Percentiles rank a stretch among this genome's conserved stretches.
phyloP scores from a whole-genome alignment of 441 rosid species.

The Croton laevigatus region DNA sequence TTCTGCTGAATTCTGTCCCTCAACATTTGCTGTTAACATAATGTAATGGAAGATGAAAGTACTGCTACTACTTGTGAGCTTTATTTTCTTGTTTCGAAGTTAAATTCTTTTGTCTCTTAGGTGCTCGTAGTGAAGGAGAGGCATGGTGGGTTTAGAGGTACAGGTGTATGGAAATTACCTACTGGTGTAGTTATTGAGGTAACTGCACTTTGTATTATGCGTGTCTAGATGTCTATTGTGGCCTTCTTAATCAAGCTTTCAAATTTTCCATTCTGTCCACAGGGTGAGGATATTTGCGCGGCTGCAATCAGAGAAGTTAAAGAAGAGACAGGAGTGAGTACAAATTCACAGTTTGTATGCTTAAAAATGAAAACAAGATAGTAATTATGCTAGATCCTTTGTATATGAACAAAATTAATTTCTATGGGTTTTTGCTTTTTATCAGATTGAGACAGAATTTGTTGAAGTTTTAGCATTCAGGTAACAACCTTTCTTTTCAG shows the following conservation, averaged over 20 bases:
- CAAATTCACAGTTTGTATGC: not conserved
- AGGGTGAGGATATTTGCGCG: conserved; percentile 16
- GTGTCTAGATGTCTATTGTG: not conserved
- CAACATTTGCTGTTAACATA: not conserved
- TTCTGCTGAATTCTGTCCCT: not conserved
- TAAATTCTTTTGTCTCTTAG: conserved; percentile 26
- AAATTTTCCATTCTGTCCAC: not conserved
- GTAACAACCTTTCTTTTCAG: not conserved
- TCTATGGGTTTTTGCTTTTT: not conserved
- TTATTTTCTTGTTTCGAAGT: not conserved
- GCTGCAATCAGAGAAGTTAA: conserved; percentile 22
- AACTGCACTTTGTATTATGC: conserved; percentile 2
- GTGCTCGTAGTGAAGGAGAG: conserved; percentile 76
- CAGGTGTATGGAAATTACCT: conserved; percentile 66
- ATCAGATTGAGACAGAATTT: conserved; percentile 15
- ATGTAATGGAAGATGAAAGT: not conserved
- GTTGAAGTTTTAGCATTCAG: conserved; percentile 11
- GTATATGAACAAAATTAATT: too few species aligned
- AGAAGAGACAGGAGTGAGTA: conserved; percentile 23
- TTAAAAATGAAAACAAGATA: not conserved
- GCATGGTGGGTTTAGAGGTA: conserved; percentile 51
- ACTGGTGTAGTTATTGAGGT: conserved; percentile 74
- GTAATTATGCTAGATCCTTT: not conserved
- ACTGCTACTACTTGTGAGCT: not conserved
- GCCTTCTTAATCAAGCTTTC: not conserved